Conservation (phyloP, 768 basidiomycete species). For the Mycena albidolilacea region DNA sequence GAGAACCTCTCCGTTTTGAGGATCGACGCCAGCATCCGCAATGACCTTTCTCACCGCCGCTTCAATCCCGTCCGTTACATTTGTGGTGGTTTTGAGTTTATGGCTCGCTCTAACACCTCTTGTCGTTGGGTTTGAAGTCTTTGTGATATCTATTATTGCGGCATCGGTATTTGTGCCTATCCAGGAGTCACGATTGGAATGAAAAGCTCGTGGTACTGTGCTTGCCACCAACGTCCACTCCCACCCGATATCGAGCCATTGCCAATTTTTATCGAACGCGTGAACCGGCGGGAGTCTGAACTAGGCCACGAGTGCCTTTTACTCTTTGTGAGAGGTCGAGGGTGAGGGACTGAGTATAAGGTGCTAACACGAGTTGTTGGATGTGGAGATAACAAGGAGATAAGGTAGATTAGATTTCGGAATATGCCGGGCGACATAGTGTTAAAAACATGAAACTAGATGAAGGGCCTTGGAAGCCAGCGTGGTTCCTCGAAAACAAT, state of each 20-base stretch:
- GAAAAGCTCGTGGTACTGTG: neutral
- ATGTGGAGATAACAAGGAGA: no score
- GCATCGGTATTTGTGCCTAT: constrained; percentile 55
- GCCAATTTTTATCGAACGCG: no score
- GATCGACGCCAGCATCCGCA: constrained; percentile 51
- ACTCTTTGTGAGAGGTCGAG: no score
- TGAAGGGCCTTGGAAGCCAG: no score
- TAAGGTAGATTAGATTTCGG: no score
- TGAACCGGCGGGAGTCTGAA: no score
- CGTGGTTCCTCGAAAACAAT: no score
- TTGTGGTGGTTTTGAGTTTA: constrained; percentile 70
- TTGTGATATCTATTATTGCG: constrained; percentile 50
- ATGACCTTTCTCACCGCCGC: constrained; percentile 63
- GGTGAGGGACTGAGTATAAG: no score
- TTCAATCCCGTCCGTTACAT: constrained; percentile 74
- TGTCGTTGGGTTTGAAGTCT: constrained; percentile 45
- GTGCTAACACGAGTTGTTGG: no score
- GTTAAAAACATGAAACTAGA: no score
- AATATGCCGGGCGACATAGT: no score
- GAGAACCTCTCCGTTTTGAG: constrained; percentile 54
- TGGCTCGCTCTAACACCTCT: constrained; percentile 55
- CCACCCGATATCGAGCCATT: constrained; percentile 44
- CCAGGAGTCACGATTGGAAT: constrained; percentile 1
- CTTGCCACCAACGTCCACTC: constrained; percentile 52
- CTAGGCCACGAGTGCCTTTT: no score